Evolutionary conservation across 1,139 yeast species (phyloP).

Genomic region (Kodamaea arcana): DNA sequence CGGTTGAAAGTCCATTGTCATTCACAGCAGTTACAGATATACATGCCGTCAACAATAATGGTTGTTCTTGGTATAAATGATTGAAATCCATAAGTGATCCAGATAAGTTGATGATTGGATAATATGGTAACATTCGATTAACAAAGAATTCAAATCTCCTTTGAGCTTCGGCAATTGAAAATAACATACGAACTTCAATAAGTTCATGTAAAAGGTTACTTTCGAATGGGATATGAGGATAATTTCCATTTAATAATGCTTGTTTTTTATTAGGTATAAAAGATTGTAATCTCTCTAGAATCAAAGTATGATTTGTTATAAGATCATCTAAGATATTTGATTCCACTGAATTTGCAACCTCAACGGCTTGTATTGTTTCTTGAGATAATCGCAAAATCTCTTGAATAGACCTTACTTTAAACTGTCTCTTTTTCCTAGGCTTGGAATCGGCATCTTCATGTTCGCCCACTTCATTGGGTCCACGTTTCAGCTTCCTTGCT

Average conservation of each 20-base stretch:
- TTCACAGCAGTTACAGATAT: slow-evolving; percentile 48
- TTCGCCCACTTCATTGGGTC: slow-evolving; percentile 1
- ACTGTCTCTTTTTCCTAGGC: neutral
- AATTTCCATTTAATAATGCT: slow-evolving; percentile 9
- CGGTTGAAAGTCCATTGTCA: slow-evolving; percentile 23
- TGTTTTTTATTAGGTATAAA: neutral
- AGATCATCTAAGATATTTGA: slow-evolving; percentile 5
- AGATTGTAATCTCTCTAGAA: slow-evolving; percentile 11
- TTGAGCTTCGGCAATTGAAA: slow-evolving; percentile 25
- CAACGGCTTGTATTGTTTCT: slow-evolving; percentile 10
- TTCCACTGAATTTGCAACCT: neutral
- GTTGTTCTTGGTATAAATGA: slow-evolving; percentile 35
- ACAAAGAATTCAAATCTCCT: slow-evolving; percentile 33
- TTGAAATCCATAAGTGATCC: slow-evolving; percentile 31
- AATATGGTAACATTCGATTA: slow-evolving; percentile 37
- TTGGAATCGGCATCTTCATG: neutral
- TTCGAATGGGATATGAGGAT: slow-evolving; percentile 37
- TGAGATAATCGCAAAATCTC: slow-evolving; percentile 11
- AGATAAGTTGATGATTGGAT: slow-evolving; percentile 47
- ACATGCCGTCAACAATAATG: slow-evolving; percentile 43
- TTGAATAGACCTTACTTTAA: slow-evolving; percentile 3
- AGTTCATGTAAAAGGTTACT: slow-evolving; percentile 41
- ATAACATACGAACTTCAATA: slow-evolving; percentile 19
- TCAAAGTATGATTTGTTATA: slow-evolving; percentile 5
- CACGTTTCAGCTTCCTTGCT: slow-evolving; percentile 21